Conservation (phyloP, 768 basidiomycete species). For the Chlorophyllum brunneum region DNA sequence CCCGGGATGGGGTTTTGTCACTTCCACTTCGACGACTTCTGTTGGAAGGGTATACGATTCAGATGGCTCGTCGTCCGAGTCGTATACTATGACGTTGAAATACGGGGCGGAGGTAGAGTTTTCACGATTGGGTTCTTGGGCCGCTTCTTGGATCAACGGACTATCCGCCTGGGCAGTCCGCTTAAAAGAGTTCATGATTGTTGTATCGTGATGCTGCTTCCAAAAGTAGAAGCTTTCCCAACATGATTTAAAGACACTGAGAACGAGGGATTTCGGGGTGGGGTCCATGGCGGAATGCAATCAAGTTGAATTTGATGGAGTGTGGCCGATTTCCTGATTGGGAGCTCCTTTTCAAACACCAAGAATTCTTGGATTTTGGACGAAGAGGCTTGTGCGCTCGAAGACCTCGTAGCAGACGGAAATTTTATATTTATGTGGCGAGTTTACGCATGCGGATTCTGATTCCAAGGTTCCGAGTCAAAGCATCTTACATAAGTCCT, state of each 20-base stretch:
- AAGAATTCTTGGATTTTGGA: no score
- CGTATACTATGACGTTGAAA: not conserved
- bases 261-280: not conserved
- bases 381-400: no score
- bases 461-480: no score
- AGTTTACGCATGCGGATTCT: no score
- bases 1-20: slow-evolving; percentile 23
- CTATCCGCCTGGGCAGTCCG: no score
- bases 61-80: not conserved
- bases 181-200: not conserved
- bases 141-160: not conserved
- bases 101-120: not conserved
- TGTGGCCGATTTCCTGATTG: no score
- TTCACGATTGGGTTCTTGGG: not conserved
- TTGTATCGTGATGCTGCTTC: not conserved
- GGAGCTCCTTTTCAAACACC: no score
- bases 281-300: not conserved
- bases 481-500: no score
- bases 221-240: not conserved
- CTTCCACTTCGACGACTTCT: not conserved
- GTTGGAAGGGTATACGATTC: not conserved
- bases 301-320: no score
- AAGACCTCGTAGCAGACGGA: no score
- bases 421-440: no score
- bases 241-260: not conserved